phyloP scores from a whole-genome alignment of 345 rosid species.

The Eucalyptus decipiens region DNA sequence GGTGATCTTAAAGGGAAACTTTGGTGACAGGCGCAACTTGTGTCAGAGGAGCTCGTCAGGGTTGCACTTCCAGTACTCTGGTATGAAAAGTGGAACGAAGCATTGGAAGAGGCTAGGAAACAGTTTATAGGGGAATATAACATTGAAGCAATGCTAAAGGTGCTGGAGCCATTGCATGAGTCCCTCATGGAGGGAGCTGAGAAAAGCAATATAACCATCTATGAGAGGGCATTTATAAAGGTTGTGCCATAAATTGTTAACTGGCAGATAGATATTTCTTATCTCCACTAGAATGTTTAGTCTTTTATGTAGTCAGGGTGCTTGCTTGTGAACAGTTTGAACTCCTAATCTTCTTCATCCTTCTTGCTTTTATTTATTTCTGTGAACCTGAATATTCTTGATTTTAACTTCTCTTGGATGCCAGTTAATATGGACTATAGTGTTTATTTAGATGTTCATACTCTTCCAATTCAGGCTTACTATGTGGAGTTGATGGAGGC shows the following conservation, averaged over 20 bases:
- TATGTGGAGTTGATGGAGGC: slow-evolving; percentile 81
- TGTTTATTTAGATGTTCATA: not conserved
- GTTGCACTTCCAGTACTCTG: slow-evolving; percentile 75
- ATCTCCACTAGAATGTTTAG: not conserved
- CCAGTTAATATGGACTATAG: not conserved
- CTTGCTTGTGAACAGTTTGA: not conserved
- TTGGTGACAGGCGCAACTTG: slow-evolving; percentile 78
- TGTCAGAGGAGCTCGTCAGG: slow-evolving; percentile 83
- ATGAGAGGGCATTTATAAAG: slow-evolving; percentile 95
- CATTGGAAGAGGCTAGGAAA: slow-evolving; percentile 97
- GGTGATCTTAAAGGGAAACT: not conserved
- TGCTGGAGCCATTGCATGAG: slow-evolving; percentile 84
- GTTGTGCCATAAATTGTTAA: slow-evolving; percentile 7
- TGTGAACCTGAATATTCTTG: not conserved
- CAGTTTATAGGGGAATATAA: slow-evolving; percentile 88
- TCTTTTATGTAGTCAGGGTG: not conserved
- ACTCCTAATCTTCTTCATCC: not conserved
- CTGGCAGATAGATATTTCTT: not conserved
- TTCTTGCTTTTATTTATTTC: not conserved
- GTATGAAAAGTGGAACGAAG: slow-evolving; percentile 99
- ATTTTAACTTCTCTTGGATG: not conserved
- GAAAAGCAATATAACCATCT: slow-evolving; percentile 61
- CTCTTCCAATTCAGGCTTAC: slow-evolving; percentile 46
- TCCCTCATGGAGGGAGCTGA: slow-evolving; percentile 80
- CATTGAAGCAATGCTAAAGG: slow-evolving; percentile 92